Conservation (phyloP, 371 early-diverging fungal genomes). For the Gilbertella persicaria region DNA sequence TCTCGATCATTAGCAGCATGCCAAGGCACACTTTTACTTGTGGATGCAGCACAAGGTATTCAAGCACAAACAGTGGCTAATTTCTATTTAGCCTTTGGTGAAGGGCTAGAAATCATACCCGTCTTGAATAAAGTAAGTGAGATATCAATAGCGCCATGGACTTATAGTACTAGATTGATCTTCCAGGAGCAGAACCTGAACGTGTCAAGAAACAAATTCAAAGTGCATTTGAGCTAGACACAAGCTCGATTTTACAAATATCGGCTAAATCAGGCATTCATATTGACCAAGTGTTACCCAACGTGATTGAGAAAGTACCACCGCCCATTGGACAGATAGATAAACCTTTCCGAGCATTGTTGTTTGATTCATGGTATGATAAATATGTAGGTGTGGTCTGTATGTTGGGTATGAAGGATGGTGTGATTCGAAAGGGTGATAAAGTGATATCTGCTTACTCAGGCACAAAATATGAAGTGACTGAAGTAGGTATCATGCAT, state of each 20-base stretch:
- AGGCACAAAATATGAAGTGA: constrained; percentile 80
- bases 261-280: constrained; percentile 91
- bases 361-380: constrained; percentile 98
- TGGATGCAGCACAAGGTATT: constrained; percentile 90
- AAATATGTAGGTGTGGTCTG: constrained; percentile 94
- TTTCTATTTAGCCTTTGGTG: constrained; percentile 91
- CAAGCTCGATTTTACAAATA: constrained; percentile 58
- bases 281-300: constrained; percentile 73
- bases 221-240: constrained; percentile 84
- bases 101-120: constrained; percentile 86
- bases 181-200: constrained; percentile 88
- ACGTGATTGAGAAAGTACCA: constrained; percentile 81
- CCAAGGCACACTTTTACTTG: constrained; percentile 88
- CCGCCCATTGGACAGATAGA: constrained; percentile 63
- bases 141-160: not conserved
- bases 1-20: constrained; percentile 88
- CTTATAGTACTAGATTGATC: constrained; percentile 64
- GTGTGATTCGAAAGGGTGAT: constrained; percentile 82
- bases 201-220: constrained; percentile 79
- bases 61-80: constrained; percentile 97
- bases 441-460: constrained; percentile 79
- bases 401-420: constrained; percentile 88
- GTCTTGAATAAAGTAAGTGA: constrained; percentile 84
- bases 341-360: constrained; percentile 77
- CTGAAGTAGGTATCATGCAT: constrained; percentile 94